Base-by-base conservation (phyloP, 495 filamentous ascomycete genomes). In the Xylaria bambusicola region DNA sequence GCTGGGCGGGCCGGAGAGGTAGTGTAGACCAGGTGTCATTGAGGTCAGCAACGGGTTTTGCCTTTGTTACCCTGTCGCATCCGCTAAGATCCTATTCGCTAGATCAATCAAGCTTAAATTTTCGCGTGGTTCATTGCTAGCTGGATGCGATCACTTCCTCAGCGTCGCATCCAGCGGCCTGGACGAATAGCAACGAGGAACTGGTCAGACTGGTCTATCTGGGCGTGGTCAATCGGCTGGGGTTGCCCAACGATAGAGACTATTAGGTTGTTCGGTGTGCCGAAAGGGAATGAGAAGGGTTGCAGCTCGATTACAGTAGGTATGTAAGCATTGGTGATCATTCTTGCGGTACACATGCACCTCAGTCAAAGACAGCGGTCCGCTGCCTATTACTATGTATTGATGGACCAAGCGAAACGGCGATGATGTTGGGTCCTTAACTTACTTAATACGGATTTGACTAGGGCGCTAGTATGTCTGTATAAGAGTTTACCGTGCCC, bases 81-180 rank as follows among this genome's bases (percentile, higher is more conserved):
- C 52, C 52, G 38, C 52, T 18, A 21, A 10, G 17, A 54, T 54
- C 52, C 52, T 54, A 54, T 54, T 54, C 52, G 52, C 52, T 44
- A 42, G 12, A 40, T 33, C 38, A 31, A 42, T 54, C 52, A 54
- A 54, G 52, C 52, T 54, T 54, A 54, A 42, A 42, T 54, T 42
- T 54, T 54, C 52, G 52, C 52, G 52, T 54, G 52, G 35, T 31
- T 26, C 12, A 44, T n/a, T 35, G 33, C 21, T 33, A 52, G 20
- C 15, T 13, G 15, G 15, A 38, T 38, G 36, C 12, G 36, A 38
- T 13, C 36, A 38, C 36, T 13, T 38, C 36, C 36, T 15, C 15
- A 7, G 13, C 2, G 35, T 33, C 33, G 31, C 3, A 17, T 18
- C 18, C 10, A 54, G 26, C 20, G 3, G 51, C 2, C 29, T 35